These are phyloP conservation scores for Leccinum obscurum DNA, from an alignment of 768 basidiomycete species.

Conservation along the genomic window DNA sequence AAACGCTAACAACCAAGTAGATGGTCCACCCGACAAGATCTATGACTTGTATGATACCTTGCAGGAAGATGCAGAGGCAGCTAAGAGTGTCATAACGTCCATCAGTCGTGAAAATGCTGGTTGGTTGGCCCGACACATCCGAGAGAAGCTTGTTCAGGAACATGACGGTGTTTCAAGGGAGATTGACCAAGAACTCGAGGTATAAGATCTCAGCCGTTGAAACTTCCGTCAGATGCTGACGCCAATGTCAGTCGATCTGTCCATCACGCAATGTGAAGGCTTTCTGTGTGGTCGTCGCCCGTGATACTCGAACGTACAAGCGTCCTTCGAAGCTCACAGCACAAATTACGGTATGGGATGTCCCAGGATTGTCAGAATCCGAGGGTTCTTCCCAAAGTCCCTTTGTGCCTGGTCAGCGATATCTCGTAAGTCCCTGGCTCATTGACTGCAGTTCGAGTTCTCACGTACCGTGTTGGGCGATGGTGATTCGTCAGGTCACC, in stretches of 20 bases:
- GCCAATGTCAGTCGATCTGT: conserved; percentile 46
- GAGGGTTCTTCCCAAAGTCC: conserved; percentile 51
- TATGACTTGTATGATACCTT: conserved; percentile 63
- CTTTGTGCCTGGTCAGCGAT: conserved; percentile 66
- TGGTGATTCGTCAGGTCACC: conserved; percentile 39
- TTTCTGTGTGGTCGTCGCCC: conserved; percentile 71
- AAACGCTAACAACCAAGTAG: conserved; percentile 9
- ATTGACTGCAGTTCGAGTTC: not conserved
- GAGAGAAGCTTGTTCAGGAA: conserved; percentile 47
- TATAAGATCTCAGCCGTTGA: conserved; percentile 33
- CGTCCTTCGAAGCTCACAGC: conserved; percentile 58
- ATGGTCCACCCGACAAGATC: conserved; percentile 43
- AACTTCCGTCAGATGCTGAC: conserved; percentile 6
- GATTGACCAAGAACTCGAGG: conserved; percentile 73
- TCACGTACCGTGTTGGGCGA: not conserved
- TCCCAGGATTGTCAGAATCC: conserved; percentile 46
- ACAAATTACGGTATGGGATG: conserved; percentile 86
- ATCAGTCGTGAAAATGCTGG: conserved; percentile 51
- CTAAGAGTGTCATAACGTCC: conserved; percentile 42
- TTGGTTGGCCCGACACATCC: conserved; percentile 59
- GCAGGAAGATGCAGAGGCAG: conserved; percentile 51
- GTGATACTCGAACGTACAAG: conserved; percentile 58
- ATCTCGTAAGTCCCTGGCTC: conserved; percentile 48
- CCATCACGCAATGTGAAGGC: conserved; percentile 74
- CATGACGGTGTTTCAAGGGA: conserved; percentile 53